A percentile compares a stretch with the other conserved stretches of the same genome.
Evolutionary conservation across 164 flowering plant genomes (phyloP).

Genomic region (Brasenia schreberi): DNA sequence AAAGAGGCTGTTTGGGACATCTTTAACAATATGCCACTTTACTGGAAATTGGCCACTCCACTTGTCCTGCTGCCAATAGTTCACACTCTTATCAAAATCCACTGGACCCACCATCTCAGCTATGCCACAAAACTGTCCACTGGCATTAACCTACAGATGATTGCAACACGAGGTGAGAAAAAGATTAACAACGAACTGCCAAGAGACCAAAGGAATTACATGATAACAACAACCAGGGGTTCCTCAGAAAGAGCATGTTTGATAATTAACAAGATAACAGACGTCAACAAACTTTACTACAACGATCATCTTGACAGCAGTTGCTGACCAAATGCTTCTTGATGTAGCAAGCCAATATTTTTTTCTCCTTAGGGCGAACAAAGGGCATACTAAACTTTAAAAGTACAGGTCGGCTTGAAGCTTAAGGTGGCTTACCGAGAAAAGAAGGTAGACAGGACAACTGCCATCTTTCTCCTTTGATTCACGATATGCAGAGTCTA

Average conservation of each 20-base stretch:
- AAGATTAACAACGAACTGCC: background rate
- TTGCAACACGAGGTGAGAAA: background rate
- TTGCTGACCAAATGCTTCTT: too few relatives aligned
- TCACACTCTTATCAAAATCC: conserved; percentile 77
- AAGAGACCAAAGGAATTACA: background rate
- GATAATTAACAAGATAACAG: too few relatives aligned
- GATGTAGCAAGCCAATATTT: too few relatives aligned
- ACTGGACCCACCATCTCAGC: conserved; percentile 96
- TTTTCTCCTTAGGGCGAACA: too few relatives aligned
- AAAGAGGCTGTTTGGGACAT: conserved; percentile 80
- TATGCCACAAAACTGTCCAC: conserved; percentile 94
- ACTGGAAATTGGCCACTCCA: conserved; percentile 97
- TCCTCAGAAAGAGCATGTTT: background rate
- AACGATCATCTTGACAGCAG: too few relatives aligned
- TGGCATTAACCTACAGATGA: conserved; percentile 75
- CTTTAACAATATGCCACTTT: conserved; percentile 89
- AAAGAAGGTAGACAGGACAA: conserved; percentile 73
- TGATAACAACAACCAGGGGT: background rate
- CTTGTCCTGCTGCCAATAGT: conserved; percentile 95
- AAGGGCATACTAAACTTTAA: too few relatives aligned
- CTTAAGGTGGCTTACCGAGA: conserved; percentile 41
- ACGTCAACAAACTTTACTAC: too few relatives aligned
- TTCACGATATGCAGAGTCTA: conserved; percentile 75
- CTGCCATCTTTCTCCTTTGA: conserved; percentile 42
- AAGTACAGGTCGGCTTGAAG: too few relatives aligned